Evolutionary conservation across 148 eudicot species (phyloP).

Genomic region (Pouteria glomerata): DNA sequence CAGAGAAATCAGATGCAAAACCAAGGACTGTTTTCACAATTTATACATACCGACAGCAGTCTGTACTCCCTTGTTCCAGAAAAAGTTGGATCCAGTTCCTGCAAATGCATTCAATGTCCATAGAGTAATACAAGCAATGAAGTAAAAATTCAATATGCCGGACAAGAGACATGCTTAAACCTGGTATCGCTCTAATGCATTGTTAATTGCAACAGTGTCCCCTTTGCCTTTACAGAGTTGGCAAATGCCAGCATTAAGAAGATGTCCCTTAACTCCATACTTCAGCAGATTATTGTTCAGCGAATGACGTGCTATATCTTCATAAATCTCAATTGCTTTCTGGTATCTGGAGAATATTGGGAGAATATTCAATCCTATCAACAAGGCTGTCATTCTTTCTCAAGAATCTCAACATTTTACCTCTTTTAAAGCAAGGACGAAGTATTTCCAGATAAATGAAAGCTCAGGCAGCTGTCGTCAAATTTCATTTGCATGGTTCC

Average conservation of each 20-base stretch:
- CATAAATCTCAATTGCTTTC: constrained; percentile 60
- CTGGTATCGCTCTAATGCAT: constrained; percentile 66
- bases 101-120: constrained; percentile 12
- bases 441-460: background rate
- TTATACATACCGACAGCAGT: constrained; percentile 35
- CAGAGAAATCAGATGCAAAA: background rate
- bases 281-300: constrained; percentile 53
- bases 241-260: constrained; percentile 84
- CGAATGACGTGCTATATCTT: constrained; percentile 60
- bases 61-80: constrained; percentile 47
- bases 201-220: constrained; percentile 50
- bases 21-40: background rate
- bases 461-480: background rate
- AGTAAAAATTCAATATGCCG: background rate
- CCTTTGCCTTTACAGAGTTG: constrained; percentile 75
- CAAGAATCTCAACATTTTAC: background rate
- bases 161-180: constrained; percentile 21
- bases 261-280: constrained; percentile 78
- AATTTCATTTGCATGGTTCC: background rate
- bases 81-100: constrained; percentile 61
- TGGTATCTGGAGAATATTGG: constrained; percentile 39
- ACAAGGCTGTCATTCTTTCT: background rate
- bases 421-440: background rate
- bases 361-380: constrained; percentile 7
- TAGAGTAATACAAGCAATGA: background rate